Evolutionary conservation across 129 eudicot species (phyloP).

Genomic region (Artemisia argyi): DNA sequence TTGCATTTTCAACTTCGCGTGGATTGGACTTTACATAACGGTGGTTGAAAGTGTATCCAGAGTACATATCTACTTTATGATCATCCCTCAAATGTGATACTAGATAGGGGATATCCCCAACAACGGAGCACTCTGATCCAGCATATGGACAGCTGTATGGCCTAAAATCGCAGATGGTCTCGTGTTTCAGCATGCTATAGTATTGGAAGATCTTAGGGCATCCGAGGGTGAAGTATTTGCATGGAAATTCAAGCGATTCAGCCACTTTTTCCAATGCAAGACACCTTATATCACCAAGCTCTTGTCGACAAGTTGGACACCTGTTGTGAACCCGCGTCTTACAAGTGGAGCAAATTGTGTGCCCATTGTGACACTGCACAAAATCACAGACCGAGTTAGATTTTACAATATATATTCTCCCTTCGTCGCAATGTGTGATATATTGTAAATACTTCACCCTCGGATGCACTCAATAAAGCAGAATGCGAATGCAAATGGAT

Average conservation of each 20-base stretch:
- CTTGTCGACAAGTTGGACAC: conserved; percentile 19
- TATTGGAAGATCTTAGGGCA: conserved; percentile 73
- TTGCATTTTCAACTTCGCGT: conserved; percentile 78
- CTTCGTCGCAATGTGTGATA: too few relatives aligned
- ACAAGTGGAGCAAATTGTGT: conserved; percentile 14
- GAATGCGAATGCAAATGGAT: too few relatives aligned
- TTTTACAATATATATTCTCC: not conserved
- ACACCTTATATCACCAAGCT: conserved; percentile 17
- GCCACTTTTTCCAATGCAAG: conserved; percentile 20
- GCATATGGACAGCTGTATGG: conserved; percentile 82
- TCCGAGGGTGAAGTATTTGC: conserved; percentile 38
- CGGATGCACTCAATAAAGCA: too few relatives aligned
- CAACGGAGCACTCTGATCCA: conserved; percentile 74
- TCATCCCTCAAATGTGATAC: conserved; percentile 77
- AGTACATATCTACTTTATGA: conserved; percentile 80
- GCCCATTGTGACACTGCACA: conserved; percentile 42
- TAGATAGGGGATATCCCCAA: conserved; percentile 64
- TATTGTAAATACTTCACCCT: too few relatives aligned
- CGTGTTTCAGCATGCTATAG: conserved; percentile 74
- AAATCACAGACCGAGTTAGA: not conserved
- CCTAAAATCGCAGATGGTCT: conserved; percentile 61
- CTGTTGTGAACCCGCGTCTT: conserved; percentile 9
- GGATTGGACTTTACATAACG: conserved; percentile 85
- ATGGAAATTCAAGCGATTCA: conserved; percentile 17
- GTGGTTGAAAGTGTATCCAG: conserved; percentile 74